Evolutionary conservation across 768 basidiomycete genomes (phyloP).

Genomic region (Rhizopogon vulgaris): DNA sequence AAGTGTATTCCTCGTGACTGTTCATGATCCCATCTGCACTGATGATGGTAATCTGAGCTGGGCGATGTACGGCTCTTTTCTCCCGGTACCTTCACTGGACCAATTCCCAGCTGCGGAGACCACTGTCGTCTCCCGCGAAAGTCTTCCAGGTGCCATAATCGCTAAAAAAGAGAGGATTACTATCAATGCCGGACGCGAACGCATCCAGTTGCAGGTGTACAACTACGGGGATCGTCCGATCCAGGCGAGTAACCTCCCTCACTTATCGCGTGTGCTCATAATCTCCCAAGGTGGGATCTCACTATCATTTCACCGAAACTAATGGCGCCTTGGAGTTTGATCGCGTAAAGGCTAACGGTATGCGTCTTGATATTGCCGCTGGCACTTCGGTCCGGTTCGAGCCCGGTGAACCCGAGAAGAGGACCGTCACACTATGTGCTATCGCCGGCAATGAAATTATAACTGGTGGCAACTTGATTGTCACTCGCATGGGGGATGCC

Average conservation of each 20-base stretch:
- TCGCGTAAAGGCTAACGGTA: constrained; percentile 72
- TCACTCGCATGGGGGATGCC: constrained; percentile 45
- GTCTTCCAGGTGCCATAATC: constrained; percentile 72
- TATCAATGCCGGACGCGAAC: constrained; percentile 70
- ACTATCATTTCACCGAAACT: constrained; percentile 92
- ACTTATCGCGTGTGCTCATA: constrained; percentile 3
- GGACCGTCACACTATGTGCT: constrained; percentile 75
- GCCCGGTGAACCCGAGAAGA: constrained; percentile 65
- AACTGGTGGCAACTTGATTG: constrained; percentile 68
- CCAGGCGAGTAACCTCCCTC: constrained; percentile 46
- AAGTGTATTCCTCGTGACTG: constrained; percentile 88
- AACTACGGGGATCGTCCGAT: constrained; percentile 93
- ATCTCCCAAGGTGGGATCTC: constrained; percentile 70
- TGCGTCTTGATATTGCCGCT: constrained; percentile 85
- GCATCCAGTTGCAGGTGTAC: constrained; percentile 68
- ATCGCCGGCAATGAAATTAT: constrained; percentile 70
- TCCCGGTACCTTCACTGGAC: constrained; percentile 67
- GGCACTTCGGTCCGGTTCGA: constrained; percentile 97
- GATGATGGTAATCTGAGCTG: constrained; percentile 69
- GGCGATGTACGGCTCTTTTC: constrained; percentile 94
- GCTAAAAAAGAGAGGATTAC: constrained; percentile 57
- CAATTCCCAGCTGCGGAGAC: constrained; percentile 56
- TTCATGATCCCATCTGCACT: constrained; percentile 91
- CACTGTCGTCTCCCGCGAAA: constrained; percentile 43
- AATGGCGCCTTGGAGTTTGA: constrained; percentile 81